phyloP scores from a whole-genome alignment of 345 rosid species.

The Eucalyptus erythrocorys region DNA sequence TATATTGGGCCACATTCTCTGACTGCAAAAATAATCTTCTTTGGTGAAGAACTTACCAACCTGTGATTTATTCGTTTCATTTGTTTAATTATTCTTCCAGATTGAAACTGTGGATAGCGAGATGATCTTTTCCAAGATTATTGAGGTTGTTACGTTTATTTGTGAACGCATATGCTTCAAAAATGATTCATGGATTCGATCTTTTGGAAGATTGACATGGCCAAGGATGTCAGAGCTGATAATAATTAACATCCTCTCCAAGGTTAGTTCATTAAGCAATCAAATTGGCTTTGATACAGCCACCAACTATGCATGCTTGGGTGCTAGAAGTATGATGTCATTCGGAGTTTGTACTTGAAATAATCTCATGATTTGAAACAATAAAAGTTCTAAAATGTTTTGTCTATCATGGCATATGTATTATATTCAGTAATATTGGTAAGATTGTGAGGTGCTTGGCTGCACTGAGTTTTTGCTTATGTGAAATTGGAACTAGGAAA shows the following conservation, averaged over 20 bases:
- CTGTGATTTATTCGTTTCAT: not conserved
- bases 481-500: not conserved
- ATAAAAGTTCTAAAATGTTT: not conserved
- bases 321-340: not conserved
- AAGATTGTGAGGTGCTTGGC: not conserved
- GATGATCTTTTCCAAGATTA: slow-evolving; percentile 44
- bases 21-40: not conserved
- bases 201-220: slow-evolving; percentile 93
- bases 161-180: slow-evolving; percentile 57
- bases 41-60: not conserved
- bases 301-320: not conserved
- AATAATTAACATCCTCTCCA: slow-evolving; percentile 79
- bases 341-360: not conserved
- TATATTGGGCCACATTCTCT: not conserved
- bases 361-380: not conserved
- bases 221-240: slow-evolving; percentile 82
- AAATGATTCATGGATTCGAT: slow-evolving; percentile 60
- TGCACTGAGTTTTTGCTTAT: not conserved
- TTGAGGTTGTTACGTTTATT: slow-evolving; percentile 55
- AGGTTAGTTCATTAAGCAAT: slow-evolving; percentile 34
- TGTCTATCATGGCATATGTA: not conserved
- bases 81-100: slow-evolving; percentile 16
- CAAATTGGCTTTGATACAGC: not conserved
- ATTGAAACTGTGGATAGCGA: slow-evolving; percentile 40
- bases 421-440: not conserved